Percentiles rank a stretch among this genome's conserved stretches.
These are phyloP conservation scores for Posidonia australis DNA, from an alignment of 106 monocot species.

Conservation along the genomic window DNA sequence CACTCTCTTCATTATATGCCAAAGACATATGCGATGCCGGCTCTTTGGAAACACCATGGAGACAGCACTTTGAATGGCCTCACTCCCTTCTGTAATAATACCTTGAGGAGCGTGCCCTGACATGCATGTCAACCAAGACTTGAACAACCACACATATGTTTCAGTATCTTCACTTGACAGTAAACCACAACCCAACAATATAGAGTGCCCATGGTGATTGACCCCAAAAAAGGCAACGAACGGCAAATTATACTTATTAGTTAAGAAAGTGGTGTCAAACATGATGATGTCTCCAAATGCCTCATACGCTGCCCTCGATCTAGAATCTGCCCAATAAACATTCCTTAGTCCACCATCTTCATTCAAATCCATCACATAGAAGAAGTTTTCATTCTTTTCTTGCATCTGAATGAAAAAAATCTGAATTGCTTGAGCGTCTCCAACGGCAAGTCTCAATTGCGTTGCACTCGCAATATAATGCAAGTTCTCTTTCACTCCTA, in stretches of 20 bases:
- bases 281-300: neutral
- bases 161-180: neutral
- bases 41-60: neutral
- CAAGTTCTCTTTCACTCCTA: neutral
- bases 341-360: neutral
- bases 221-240: constrained; percentile 9
- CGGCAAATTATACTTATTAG: neutral
- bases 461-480: neutral
- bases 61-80: constrained; percentile 1
- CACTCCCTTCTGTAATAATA: neutral
- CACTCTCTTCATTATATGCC: constrained; percentile 1
- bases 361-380: constrained; percentile 11
- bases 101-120: neutral
- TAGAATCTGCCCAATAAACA: constrained; percentile 7
- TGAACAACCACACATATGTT: constrained; percentile 5
- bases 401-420: constrained; percentile 3
- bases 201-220: constrained; percentile 8
- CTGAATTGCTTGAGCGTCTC: constrained; percentile 5
- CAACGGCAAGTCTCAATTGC: constrained; percentile 2
- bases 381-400: constrained; percentile 2
- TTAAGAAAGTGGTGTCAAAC: constrained; percentile 3
- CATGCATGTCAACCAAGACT: constrained; percentile 5
- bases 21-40: constrained; percentile 4
- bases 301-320: constrained; percentile 9
- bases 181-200: constrained; percentile 8